phyloP scores from a whole-genome alignment of 345 rosid species.

The Carallia brachiata region DNA sequence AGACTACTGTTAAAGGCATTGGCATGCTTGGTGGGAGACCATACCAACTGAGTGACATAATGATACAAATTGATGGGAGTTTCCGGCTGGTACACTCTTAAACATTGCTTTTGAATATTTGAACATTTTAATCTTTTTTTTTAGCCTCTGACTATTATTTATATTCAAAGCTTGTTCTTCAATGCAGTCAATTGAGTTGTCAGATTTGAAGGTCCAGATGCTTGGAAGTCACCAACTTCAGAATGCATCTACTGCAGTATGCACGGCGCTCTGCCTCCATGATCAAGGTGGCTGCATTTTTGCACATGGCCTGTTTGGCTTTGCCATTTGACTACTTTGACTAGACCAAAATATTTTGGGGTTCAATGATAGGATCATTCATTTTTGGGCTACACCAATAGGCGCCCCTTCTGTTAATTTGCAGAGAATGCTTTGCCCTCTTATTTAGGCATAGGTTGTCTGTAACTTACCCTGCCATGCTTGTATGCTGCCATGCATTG shows the following conservation, averaged over 20 bases:
- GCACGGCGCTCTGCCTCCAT: constrained; percentile 66
- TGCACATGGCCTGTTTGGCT: constrained; percentile 1
- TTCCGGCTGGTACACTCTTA: constrained; percentile 45
- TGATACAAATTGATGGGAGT: constrained; percentile 44
- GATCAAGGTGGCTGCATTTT: constrained; percentile 49
- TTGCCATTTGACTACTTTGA: background rate
- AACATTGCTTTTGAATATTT: constrained; percentile 1
- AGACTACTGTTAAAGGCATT: constrained; percentile 49
- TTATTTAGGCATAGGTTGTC: background rate
- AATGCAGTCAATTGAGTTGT: constrained; percentile 58
- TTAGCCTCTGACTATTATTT: background rate
- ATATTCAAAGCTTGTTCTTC: background rate
- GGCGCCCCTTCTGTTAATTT: background rate
- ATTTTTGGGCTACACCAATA: no score
- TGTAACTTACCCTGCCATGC: no score
- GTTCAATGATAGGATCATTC: background rate
- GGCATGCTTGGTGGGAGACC: constrained; percentile 40
- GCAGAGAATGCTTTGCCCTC: background rate
- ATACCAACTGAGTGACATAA: constrained; percentile 59
- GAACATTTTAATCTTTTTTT: background rate
- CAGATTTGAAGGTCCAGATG: constrained; percentile 60
- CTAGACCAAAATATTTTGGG: background rate
- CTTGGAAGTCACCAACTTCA: constrained; percentile 90
- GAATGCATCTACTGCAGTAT: constrained; percentile 79
- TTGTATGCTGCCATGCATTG: no score